Evolutionary conservation across 2,329 filamentous ascomycete species (phyloP).

Genomic region (Fusarium paranaense): DNA sequence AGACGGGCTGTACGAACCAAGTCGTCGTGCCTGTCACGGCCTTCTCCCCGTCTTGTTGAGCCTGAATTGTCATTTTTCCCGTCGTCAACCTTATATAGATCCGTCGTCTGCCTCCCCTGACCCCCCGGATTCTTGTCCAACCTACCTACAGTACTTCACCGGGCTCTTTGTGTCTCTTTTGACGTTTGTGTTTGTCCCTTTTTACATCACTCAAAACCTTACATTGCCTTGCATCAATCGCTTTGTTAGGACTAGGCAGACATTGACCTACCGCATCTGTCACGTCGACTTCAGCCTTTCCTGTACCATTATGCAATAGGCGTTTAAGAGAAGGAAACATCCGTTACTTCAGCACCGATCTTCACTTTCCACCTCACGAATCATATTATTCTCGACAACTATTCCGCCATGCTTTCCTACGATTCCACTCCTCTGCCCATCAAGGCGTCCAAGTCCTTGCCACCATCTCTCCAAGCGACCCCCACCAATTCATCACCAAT

Average conservation of each 20-base stretch:
- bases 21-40: constrained; percentile 33
- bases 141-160: constrained; percentile 8
- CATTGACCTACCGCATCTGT: constrained; percentile 25
- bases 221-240: constrained; percentile 1
- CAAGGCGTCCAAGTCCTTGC: constrained; percentile 52
- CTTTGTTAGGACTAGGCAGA: constrained; percentile 23
- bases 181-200: constrained; percentile 18
- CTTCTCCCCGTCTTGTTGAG: constrained; percentile 43
- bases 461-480: constrained; percentile 35
- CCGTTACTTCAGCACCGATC: background rate
- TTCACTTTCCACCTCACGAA: constrained; percentile 6
- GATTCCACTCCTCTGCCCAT: constrained; percentile 58
- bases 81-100: constrained; percentile 45
- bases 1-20: constrained; percentile 28
- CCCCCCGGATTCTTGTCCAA: constrained; percentile 15
- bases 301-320: constrained; percentile 26
- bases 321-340: constrained; percentile 17
- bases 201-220: background rate
- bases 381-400: constrained; percentile 3
- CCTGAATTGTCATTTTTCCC: constrained; percentile 42
- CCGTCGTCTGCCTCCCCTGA: constrained; percentile 26
- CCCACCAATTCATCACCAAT: constrained; percentile 34
- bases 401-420: constrained; percentile 62
- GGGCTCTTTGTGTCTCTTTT: constrained; percentile 14
- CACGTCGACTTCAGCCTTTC: constrained; percentile 15